These are phyloP conservation scores for Dactylellina leptospora DNA, from an alignment of 2,329 filamentous ascomycete species.

Conservation along the genomic window DNA sequence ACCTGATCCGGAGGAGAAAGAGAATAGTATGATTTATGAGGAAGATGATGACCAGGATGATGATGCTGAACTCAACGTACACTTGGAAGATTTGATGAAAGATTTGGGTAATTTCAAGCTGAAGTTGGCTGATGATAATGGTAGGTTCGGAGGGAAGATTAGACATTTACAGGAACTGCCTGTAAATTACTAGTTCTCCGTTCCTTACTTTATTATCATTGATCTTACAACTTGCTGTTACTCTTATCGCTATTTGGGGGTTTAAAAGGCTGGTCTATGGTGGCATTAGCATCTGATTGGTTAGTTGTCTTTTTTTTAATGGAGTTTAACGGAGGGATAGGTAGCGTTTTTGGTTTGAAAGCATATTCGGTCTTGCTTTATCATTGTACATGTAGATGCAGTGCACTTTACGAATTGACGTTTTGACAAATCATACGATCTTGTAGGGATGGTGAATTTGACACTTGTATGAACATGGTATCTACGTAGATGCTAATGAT, in stretches of 20 bases:
- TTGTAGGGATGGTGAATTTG: too few species aligned
- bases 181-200: slow-evolving; percentile 34
- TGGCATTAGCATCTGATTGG: slow-evolving; percentile 9
- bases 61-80: slow-evolving; percentile 77
- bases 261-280: slow-evolving; percentile 20
- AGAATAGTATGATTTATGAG: slow-evolving; percentile 64
- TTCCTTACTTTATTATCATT: slow-evolving; percentile 1
- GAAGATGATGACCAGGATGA: slow-evolving; percentile 66
- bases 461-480: too few species aligned
- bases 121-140: slow-evolving; percentile 85
- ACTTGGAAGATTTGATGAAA: slow-evolving; percentile 77
- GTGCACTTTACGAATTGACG: slow-evolving; percentile 31
- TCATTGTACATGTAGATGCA: background rate
- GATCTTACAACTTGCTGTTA: background rate
- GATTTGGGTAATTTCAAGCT: slow-evolving; percentile 82
- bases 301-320: slow-evolving; percentile 9
- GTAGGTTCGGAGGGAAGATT: slow-evolving; percentile 64
- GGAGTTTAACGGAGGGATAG: slow-evolving; percentile 16
- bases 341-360: background rate
- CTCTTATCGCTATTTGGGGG: slow-evolving; percentile 6
- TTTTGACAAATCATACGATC: background rate
- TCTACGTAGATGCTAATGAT: too few species aligned
- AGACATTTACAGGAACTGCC: slow-evolving; percentile 45
- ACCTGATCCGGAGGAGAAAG: slow-evolving; percentile 70
- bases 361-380: background rate